Percentiles rank a stretch among this genome's conserved stretches.
These are phyloP conservation scores for Chalaropsis ovoidea DNA, from an alignment of 2,329 filamentous ascomycete genomes.

Conservation along the genomic window DNA sequence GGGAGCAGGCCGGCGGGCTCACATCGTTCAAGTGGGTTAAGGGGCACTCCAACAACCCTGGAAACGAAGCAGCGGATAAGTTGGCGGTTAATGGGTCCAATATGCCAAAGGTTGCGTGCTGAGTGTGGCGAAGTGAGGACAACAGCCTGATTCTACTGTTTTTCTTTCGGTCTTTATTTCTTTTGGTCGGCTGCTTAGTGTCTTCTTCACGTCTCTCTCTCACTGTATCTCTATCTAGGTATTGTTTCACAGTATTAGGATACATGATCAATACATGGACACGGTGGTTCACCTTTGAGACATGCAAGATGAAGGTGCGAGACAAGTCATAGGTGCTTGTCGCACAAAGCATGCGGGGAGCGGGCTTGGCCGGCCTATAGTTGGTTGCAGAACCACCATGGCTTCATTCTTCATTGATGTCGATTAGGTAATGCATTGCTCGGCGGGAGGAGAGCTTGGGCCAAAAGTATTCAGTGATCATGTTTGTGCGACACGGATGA, in stretches of 20 bases:
- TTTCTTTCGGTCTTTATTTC: background rate
- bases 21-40: conserved; percentile 84
- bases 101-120: conserved; percentile 26
- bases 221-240: background rate
- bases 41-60: conserved; percentile 61
- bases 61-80: conserved; percentile 71
- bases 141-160: background rate
- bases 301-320: background rate
- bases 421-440: background rate
- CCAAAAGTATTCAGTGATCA: background rate
- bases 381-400: background rate
- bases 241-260: background rate
- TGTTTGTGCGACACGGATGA: background rate
- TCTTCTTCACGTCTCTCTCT: background rate
- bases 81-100: conserved; percentile 51
- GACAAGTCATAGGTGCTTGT: background rate
- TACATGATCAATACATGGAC: background rate
- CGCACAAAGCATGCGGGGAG: too few relatives aligned
- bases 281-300: background rate
- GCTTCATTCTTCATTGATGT: background rate
- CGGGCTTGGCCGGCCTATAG: background rate
- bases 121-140: background rate
- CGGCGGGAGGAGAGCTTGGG: background rate
- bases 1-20: conserved; percentile 47
- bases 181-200: background rate